Percentiles rank a stretch among this genome's conserved stretches.
These are phyloP conservation scores for Tolypocladium tundrense DNA, from an alignment of 2,329 filamentous ascomycete genomes.

Conservation along the genomic window DNA sequence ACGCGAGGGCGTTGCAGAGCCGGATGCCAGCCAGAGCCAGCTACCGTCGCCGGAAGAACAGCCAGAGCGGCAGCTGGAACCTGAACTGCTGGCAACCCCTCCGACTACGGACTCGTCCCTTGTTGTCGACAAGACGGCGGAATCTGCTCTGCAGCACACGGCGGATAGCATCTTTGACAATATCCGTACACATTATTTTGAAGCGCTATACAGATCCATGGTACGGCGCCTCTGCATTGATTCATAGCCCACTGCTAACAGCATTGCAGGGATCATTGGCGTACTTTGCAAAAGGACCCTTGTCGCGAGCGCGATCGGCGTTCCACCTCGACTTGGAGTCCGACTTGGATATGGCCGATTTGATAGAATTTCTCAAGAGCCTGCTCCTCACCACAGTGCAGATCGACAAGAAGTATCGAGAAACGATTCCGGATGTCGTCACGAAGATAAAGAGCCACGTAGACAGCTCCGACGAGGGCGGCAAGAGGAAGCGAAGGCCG, in stretches of 20 bases:
- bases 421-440: slow-evolving; percentile 55
- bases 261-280: slow-evolving; percentile 58
- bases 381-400: slow-evolving; percentile 56
- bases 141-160: slow-evolving; percentile 23
- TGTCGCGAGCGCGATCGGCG: slow-evolving; percentile 63
- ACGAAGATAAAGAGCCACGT: slow-evolving; percentile 43
- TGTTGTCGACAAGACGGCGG: slow-evolving; percentile 1
- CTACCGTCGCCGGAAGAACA: slow-evolving; percentile 10
- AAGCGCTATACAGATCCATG: slow-evolving; percentile 53
- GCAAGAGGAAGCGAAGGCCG: slow-evolving; percentile 38
- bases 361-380: slow-evolving; percentile 58
- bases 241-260: slow-evolving; percentile 15
- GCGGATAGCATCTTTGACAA: slow-evolving; percentile 46
- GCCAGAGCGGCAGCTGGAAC: slow-evolving; percentile 6
- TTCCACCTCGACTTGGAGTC: slow-evolving; percentile 55
- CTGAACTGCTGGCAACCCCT: neutral
- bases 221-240: slow-evolving; percentile 26
- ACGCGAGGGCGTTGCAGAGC: slow-evolving; percentile 8
- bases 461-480: slow-evolving; percentile 42
- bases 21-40: slow-evolving; percentile 8
- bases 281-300: slow-evolving; percentile 74
- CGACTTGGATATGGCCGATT: slow-evolving; percentile 48
- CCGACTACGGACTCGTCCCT: neutral
- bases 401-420: slow-evolving; percentile 73
- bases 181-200: slow-evolving; percentile 47